Evolutionary conservation across 1,139 yeast species (phyloP).

Genomic region (Schwanniomyces etchellsii): DNA sequence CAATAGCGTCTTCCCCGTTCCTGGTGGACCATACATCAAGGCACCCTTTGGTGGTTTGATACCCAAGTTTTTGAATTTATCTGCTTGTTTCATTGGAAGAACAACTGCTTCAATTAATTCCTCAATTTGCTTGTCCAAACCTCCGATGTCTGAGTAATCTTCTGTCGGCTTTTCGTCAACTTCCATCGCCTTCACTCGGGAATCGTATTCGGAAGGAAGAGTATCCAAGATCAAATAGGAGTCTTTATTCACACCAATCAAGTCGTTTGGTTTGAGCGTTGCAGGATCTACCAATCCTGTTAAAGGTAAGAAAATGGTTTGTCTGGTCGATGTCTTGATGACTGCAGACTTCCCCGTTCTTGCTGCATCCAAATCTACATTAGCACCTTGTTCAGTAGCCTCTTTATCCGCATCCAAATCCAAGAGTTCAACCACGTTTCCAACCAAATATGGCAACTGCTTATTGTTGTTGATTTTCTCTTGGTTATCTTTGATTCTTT

Average conservation of each 20-base stretch:
- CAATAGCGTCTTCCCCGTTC: slow-evolving; percentile 94
- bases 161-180: slow-evolving; percentile 98
- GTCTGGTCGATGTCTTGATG: slow-evolving; percentile 94
- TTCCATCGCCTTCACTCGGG: slow-evolving; percentile 98
- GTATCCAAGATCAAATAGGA: slow-evolving; percentile 91
- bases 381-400: slow-evolving; percentile 89
- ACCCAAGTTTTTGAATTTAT: slow-evolving; percentile 86
- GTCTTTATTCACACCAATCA: slow-evolving; percentile 97
- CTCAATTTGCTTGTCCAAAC: slow-evolving; percentile 95
- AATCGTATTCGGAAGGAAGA: slow-evolving; percentile 94
- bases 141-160: slow-evolving; percentile 95
- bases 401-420: slow-evolving; percentile 87
- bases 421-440: slow-evolving; percentile 93
- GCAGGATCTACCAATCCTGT: slow-evolving; percentile 92
- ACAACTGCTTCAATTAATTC: slow-evolving; percentile 98
- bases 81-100: slow-evolving; percentile 97
- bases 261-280: slow-evolving; percentile 86
- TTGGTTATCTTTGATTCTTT: slow-evolving; percentile 91
- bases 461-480: slow-evolving; percentile 94
- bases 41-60: slow-evolving; percentile 99
- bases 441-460: slow-evolving; percentile 93
- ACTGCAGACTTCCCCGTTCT: slow-evolving; percentile 97
- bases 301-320: slow-evolving; percentile 92
- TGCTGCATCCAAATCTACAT: slow-evolving; percentile 87
- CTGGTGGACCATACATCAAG: slow-evolving; percentile 98